phyloP scores from a whole-genome alignment of 768 basidiomycete genomes.

The Lactarius hatsudake region DNA sequence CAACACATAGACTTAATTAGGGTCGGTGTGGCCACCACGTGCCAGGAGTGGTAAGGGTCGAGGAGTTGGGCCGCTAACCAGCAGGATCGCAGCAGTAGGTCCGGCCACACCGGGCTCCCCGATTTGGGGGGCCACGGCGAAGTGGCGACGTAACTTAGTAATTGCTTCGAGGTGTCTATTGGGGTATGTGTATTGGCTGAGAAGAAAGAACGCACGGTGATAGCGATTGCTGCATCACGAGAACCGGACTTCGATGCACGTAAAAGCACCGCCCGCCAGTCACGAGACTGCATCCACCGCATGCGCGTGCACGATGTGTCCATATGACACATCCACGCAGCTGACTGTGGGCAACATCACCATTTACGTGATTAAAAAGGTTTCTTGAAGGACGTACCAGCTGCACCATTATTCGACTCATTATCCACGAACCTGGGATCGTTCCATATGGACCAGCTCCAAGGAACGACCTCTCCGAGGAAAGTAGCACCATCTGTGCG shows the following conservation, averaged over 20 bases:
- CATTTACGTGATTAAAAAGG: not conserved
- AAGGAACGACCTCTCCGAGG: conserved; percentile 55
- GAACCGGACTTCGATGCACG: conserved; percentile 14
- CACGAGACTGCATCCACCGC: conserved; percentile 7
- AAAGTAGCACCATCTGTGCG: conserved; percentile 51
- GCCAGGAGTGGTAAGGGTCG: conserved; percentile 19
- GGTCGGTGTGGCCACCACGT: conserved; percentile 2
- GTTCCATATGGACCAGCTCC: conserved; percentile 65
- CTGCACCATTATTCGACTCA: conserved; percentile 46
- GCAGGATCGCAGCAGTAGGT: conserved; percentile 20
- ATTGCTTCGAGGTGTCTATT: conserved; percentile 12
- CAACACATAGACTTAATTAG: conserved; percentile 13
- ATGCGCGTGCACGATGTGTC: conserved; percentile 24
- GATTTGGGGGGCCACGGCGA: not conserved
- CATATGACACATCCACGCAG: conserved; percentile 51
- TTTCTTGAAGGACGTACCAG: conserved; percentile 41
- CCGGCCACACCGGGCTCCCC: not conserved
- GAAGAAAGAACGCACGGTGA: conserved; percentile 20
- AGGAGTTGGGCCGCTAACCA: conserved; percentile 23
- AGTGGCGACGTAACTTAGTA: conserved; percentile 5
- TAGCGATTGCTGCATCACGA: conserved; percentile 17
- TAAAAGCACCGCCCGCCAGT: conserved; percentile 26
- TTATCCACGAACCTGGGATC: conserved; percentile 50
- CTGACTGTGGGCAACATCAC: conserved; percentile 39
- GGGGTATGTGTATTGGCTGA: not conserved